Conservation (phyloP, 495 filamentous ascomycete genomes). For the Penicillium goetzii region DNA sequence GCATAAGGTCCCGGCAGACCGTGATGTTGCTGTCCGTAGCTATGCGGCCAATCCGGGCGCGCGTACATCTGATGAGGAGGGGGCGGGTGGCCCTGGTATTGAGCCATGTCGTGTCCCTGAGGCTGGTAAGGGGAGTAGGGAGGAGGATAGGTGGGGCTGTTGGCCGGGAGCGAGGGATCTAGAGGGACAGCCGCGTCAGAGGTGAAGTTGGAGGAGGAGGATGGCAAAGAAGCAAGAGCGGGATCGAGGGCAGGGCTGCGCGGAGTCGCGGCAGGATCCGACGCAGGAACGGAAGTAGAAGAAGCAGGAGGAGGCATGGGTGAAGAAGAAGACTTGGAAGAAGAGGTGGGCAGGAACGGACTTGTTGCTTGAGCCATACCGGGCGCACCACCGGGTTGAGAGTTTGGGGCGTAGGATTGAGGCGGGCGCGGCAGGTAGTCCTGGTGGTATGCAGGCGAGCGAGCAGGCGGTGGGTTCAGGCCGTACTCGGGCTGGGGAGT, state of each 20-base stretch:
- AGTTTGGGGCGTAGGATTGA: constrained; percentile 72
- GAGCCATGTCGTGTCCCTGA: constrained; percentile 77
- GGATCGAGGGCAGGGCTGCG: constrained; percentile 5
- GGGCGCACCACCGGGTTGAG: constrained; percentile 74
- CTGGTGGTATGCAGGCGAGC: constrained; percentile 77
- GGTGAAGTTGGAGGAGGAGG: constrained; percentile 60
- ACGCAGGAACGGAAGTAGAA: not conserved
- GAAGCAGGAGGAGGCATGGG: constrained; percentile 4
- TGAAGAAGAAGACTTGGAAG: constrained; percentile 6
- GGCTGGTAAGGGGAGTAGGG: constrained; percentile 87
- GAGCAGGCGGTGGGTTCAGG: constrained; percentile 70
- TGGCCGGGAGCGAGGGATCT: constrained; percentile 96
- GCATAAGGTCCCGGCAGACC: constrained; percentile 65
- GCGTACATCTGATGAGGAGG: constrained; percentile 71
- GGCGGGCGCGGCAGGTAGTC: constrained; percentile 67
- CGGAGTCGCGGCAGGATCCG: not conserved
- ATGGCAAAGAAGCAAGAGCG: not conserved
- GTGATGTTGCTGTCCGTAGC: constrained; percentile 67
- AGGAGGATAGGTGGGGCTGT: constrained; percentile 86
- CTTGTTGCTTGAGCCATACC: constrained; percentile 97
- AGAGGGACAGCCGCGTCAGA: constrained; percentile 97
- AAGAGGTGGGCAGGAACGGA: constrained; percentile 62
- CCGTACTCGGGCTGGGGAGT: constrained; percentile 90
- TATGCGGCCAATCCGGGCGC: constrained; percentile 81
- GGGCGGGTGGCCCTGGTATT: constrained; percentile 60